Evolutionary conservation across 441 rosid species (phyloP).

Genomic region (Rhodomyrtus psidioides): DNA sequence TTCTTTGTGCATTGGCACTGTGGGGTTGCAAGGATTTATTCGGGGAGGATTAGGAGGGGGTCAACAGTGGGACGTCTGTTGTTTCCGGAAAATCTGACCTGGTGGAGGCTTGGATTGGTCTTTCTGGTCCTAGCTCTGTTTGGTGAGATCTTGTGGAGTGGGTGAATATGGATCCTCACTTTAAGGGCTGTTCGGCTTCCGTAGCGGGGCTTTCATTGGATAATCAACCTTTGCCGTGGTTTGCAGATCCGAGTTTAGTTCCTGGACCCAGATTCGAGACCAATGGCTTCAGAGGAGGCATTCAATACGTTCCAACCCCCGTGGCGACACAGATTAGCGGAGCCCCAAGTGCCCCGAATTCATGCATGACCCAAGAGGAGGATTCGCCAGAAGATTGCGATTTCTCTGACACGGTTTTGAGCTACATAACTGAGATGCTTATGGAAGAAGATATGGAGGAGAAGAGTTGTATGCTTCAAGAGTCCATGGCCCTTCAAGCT

Average conservation of each 20-base stretch:
- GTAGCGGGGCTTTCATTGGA: neutral
- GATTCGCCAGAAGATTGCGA: constrained; percentile 3
- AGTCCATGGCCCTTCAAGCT: constrained; percentile 12
- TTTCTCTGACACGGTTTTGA: constrained; percentile 11
- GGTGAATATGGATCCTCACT: constrained; percentile 4
- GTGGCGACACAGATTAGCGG: neutral
- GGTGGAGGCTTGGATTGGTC: neutral
- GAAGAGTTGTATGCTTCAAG: constrained; percentile 15
- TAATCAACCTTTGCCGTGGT: neutral
- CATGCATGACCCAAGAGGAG: neutral
- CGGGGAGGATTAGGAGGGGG: neutral
- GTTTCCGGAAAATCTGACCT: neutral
- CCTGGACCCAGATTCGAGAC: neutral
- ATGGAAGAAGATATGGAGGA: constrained; percentile 19
- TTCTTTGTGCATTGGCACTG: neutral
- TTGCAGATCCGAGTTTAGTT: neutral
- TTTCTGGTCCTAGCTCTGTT: neutral
- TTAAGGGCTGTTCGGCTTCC: neutral
- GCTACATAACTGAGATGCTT: constrained; percentile 10
- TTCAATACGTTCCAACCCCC: neutral
- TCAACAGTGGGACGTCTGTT: neutral
- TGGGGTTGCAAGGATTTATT: neutral
- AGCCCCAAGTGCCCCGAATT: neutral
- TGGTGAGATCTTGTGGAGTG: neutral
- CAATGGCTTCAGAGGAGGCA: neutral